Base-by-base conservation (phyloP, 75 land plant genomes). In the Picea sitchensis region DNA sequence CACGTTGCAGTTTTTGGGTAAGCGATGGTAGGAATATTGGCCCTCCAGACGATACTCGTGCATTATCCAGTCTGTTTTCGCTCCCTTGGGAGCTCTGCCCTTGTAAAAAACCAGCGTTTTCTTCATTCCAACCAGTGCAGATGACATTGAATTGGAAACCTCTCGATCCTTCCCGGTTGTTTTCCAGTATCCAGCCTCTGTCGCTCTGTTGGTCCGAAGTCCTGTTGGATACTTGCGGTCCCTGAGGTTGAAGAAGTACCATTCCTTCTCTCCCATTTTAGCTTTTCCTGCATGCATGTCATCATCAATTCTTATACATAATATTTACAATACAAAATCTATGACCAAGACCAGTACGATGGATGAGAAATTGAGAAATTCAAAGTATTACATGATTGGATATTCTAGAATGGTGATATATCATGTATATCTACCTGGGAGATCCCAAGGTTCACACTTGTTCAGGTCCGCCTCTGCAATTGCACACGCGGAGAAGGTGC, bases 31-130 rank as follows among this genome's bases (percentile, higher is more conserved):
- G 20, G 59, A 23, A 51, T 64, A 75, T 76, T 84, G 80, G 0
- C 82, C 61, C 14, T 84, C 82, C 5, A 84, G 79, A 20, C 85
- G 80, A 58, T 86, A 86, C 58, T 86, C 87, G 59, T 86, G 85
- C 87, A 86, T 83, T 79, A 86, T 80, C 87, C 87, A 86, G 56
- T 84, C 80, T 63, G 86, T 83, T 54, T 84, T 86, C 77, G 80
- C 86, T 30, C 87, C 87, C 14, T 85, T 84, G 12, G 87, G 87
- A 80, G 87, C 85, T 44, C 87, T 80, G 26, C 87, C 87, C 17
- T 69, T 83, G 71, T 86, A 86, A 79, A 86, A 86, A 18, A 86
- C 87, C 58, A 86, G 65, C 8, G 87, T 86, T 65, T 86, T 86
- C 80, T 84, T 83, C 86, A 83, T 83, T 34, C 87, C 87, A 1